Conservation (phyloP, 1,284 basidiomycete genomes). For the Takashimella koratensis region DNA sequence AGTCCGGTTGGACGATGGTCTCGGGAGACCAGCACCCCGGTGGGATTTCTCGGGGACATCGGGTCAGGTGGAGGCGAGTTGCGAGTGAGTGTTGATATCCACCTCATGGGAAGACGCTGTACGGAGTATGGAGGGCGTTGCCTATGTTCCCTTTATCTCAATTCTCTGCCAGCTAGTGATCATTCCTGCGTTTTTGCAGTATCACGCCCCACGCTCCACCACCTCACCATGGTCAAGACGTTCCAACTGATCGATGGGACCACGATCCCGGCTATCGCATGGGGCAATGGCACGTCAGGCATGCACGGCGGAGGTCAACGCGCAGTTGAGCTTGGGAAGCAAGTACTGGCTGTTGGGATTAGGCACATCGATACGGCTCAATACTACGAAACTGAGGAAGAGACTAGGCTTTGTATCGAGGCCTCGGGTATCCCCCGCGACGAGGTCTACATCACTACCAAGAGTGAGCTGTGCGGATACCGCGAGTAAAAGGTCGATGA, state of each 20-base stretch:
- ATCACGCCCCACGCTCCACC: no score
- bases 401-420: slow-evolving; percentile 48
- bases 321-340: slow-evolving; percentile 12
- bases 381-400: slow-evolving; percentile 43
- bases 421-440: slow-evolving; percentile 48
- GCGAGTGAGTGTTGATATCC: no score
- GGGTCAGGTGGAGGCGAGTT: no score
- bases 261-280: slow-evolving; percentile 26
- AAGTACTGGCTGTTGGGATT: slow-evolving; percentile 37
- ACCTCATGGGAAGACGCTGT: no score
- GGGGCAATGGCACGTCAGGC: slow-evolving; percentile 24
- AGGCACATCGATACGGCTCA: slow-evolving; percentile 37
- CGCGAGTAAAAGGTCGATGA: not conserved
- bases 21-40: no score
- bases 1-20: no score
- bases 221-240: slow-evolving; percentile 5
- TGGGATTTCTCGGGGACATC: no score
- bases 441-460: slow-evolving; percentile 55
- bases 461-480: slow-evolving; percentile 29
- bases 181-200: no score
- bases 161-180: no score
- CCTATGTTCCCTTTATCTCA: no score
- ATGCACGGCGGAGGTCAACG: slow-evolving; percentile 7
- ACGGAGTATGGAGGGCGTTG: no score
- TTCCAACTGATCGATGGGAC: slow-evolving; percentile 30